Conservation (phyloP, 495 filamentous ascomycete genomes). For the Penicillium lagena region DNA sequence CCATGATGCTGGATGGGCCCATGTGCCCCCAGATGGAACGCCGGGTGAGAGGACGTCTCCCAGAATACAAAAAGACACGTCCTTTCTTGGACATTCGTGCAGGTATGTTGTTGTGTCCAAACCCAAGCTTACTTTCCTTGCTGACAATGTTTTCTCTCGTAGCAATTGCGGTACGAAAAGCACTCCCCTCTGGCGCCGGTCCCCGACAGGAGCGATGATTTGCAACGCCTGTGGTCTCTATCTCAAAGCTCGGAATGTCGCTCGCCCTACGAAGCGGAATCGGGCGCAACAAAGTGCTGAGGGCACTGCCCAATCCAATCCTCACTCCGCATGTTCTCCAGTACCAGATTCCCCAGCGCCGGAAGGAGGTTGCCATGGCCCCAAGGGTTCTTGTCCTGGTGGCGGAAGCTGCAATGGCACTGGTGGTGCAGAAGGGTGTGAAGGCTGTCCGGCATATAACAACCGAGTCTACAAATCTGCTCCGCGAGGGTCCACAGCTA, state of each 20-base stretch:
- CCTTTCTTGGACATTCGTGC: slow-evolving; percentile 48
- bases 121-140: background rate
- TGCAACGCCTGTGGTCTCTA: slow-evolving; percentile 98
- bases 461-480: slow-evolving; percentile 87
- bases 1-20: slow-evolving; percentile 5
- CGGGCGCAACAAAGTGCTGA: slow-evolving; percentile 30
- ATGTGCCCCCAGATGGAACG: slow-evolving; percentile 2
- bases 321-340: slow-evolving; percentile 2
- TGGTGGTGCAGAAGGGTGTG: slow-evolving; percentile 91
- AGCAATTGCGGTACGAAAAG: slow-evolving; percentile 94
- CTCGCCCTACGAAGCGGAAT: slow-evolving; percentile 83
- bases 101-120: slow-evolving; percentile 32
- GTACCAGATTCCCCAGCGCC: slow-evolving; percentile 19
- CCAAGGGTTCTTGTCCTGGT: slow-evolving; percentile 86
- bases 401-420: slow-evolving; percentile 96
- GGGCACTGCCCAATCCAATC: slow-evolving; percentile 13
- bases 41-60: slow-evolving; percentile 27
- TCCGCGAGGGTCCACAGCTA: slow-evolving; percentile 22
- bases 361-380: slow-evolving; percentile 29
- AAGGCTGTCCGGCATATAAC: slow-evolving; percentile 94
- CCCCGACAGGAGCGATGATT: slow-evolving; percentile 86
- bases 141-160: slow-evolving; percentile 15
- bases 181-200: slow-evolving; percentile 92
- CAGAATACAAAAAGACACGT: slow-evolving; percentile 30
- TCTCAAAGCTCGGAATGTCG: slow-evolving; percentile 83